A percentile compares a stretch with the other conserved stretches of the same genome.
phyloP scores from a whole-genome alignment of 805 yeast species.

The Zygosaccharomyces pseudorouxii region DNA sequence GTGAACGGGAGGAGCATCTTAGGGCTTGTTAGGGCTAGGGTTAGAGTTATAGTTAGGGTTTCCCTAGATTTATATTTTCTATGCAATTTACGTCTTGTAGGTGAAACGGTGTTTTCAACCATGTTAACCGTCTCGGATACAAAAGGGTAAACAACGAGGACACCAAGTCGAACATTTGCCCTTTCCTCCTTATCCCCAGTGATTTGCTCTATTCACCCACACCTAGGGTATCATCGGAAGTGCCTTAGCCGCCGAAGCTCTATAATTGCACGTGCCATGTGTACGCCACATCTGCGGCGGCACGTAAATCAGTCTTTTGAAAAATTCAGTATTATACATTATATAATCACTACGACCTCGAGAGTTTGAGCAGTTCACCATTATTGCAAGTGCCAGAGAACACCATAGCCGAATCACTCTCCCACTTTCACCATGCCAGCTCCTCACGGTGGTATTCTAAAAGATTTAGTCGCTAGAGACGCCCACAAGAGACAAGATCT shows the following conservation, averaged over 20 bases:
- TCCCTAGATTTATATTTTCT: background rate
- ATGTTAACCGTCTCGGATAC: too few species aligned
- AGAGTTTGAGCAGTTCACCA: background rate
- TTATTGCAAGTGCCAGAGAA: too few species aligned
- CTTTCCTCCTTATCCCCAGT: too few species aligned
- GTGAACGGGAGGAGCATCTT: background rate
- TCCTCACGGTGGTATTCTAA: conserved; percentile 90
- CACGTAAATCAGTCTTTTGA: background rate
- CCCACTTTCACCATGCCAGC: conserved; percentile 45
- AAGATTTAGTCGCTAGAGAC: conserved; percentile 84
- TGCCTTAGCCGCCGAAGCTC: background rate
- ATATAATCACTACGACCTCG: background rate
- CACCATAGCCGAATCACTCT: too few species aligned
- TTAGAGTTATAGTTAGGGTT: too few species aligned
- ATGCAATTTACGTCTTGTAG: background rate
- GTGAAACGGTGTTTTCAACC: background rate
- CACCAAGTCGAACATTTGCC: too few species aligned
- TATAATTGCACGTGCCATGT: background rate
- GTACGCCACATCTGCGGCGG: background rate
- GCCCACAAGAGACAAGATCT: conserved; percentile 52
- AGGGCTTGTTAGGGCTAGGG: background rate
- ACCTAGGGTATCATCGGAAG: background rate
- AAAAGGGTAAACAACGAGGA: background rate
- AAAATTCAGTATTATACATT: background rate
- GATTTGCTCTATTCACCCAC: background rate